Conservation (phyloP, 1,139 yeast genomes). For the Pneumocystis wakefieldiae region DNA sequence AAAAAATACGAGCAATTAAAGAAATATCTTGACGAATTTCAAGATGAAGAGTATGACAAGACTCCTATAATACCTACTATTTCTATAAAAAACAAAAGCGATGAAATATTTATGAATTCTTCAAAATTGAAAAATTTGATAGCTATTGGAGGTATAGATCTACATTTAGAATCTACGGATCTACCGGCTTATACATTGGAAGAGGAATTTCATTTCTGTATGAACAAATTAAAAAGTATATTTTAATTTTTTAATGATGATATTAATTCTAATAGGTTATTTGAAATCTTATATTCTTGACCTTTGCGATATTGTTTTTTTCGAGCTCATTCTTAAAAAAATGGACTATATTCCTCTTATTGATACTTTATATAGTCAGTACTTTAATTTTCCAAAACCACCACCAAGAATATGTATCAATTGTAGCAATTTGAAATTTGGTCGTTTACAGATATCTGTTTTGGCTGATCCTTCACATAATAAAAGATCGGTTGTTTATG, state of each 20-base stretch:
- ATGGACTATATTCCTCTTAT: background rate
- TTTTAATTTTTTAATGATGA: background rate
- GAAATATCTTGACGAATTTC: background rate
- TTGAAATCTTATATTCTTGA: background rate
- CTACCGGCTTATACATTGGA: background rate
- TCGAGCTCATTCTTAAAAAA: background rate
- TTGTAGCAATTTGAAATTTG: conserved; percentile 32
- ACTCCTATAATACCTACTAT: background rate
- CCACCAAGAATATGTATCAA: conserved; percentile 82
- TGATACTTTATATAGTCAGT: conserved; percentile 24
- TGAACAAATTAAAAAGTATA: background rate
- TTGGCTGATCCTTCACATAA: conserved; percentile 2
- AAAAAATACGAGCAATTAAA: background rate
- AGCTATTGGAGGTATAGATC: background rate
- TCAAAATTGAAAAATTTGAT: background rate
- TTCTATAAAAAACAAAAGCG: background rate
- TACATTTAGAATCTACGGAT: background rate
- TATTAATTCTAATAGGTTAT: background rate
- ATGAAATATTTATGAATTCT: background rate
- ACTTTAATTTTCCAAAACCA: conserved; percentile 44
- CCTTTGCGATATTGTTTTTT: background rate
- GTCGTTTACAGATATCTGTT: conserved; percentile 26
- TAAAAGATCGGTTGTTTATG: conserved; percentile 59
- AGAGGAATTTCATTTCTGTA: background rate
- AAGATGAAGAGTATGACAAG: background rate